Conservation (phyloP, 2,329 filamentous ascomycete genomes). For the Aspergillus melleus region DNA sequence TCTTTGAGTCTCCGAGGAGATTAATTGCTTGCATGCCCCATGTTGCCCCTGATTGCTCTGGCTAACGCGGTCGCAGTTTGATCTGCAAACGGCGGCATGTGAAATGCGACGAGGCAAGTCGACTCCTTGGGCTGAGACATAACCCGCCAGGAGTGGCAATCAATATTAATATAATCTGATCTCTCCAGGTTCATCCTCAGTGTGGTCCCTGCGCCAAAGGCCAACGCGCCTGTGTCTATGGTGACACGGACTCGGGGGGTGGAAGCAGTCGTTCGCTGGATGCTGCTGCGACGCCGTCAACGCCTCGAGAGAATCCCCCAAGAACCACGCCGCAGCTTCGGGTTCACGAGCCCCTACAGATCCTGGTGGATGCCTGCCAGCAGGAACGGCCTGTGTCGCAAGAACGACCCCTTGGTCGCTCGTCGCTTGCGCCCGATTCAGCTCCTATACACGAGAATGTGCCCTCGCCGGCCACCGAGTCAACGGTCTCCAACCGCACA, state of each 20-base stretch:
- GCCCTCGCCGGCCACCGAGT: slow-evolving; percentile 32
- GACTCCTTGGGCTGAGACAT: no score
- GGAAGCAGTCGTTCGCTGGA: neutral
- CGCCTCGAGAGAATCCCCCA: neutral
- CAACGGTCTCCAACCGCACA: slow-evolving; percentile 30
- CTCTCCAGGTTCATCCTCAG: slow-evolving; percentile 16
- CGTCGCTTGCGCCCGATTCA: neutral
- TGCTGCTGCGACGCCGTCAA: neutral
- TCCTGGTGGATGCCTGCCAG: slow-evolving; percentile 23
- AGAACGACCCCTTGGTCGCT: slow-evolving; percentile 2
- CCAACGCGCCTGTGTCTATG: slow-evolving; percentile 26
- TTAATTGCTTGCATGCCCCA: no score
- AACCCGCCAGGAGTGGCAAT: no score
- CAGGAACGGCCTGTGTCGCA: slow-evolving; percentile 14
- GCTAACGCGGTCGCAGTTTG: slow-evolving; percentile 16
- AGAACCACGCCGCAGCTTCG: neutral
- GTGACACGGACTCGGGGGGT: no score
- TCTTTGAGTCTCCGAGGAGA: neutral
- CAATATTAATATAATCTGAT: no score
- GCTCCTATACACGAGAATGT: slow-evolving; percentile 11
- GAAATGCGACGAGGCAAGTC: slow-evolving; percentile 29
- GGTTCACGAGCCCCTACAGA: slow-evolving; percentile 18
- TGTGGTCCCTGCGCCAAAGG: slow-evolving; percentile 31
- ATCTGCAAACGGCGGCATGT: slow-evolving; percentile 32
- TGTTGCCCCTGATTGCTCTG: neutral